Conservation (phyloP, 2,329 filamentous ascomycete genomes). For the Aureobasidium sp. region DNA sequence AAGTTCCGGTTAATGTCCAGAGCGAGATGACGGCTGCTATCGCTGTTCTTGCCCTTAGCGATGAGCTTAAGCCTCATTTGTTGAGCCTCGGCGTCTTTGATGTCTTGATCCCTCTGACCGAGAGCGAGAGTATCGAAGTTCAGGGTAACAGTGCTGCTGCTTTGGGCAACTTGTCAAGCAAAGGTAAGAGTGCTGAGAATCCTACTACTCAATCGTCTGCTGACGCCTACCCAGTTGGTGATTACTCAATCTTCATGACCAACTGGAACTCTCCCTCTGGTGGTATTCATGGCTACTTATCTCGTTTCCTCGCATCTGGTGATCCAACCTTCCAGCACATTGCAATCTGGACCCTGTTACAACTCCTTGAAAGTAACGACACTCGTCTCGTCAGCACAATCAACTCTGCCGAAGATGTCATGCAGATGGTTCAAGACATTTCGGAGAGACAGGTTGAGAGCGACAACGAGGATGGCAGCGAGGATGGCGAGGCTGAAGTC, state of each 20-base stretch:
- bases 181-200: slow-evolving; percentile 55
- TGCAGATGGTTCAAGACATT: slow-evolving; percentile 85
- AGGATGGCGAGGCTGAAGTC: slow-evolving; percentile 87
- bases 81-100: slow-evolving; percentile 92
- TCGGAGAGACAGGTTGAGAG: slow-evolving; percentile 82
- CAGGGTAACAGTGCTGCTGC: slow-evolving; percentile 97
- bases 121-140: slow-evolving; percentile 93
- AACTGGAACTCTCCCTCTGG: slow-evolving; percentile 90
- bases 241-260: slow-evolving; percentile 92
- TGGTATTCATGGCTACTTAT: slow-evolving; percentile 91
- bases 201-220: neutral
- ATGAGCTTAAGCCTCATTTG: slow-evolving; percentile 88
- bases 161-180: slow-evolving; percentile 90
- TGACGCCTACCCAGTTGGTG: slow-evolving; percentile 58
- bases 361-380: slow-evolving; percentile 92
- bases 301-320: slow-evolving; percentile 84
- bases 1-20: slow-evolving; percentile 89
- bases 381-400: slow-evolving; percentile 82
- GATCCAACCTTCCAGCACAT: slow-evolving; percentile 99
- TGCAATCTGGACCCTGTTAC: slow-evolving; percentile 93
- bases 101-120: slow-evolving; percentile 88
- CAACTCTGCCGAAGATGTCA: slow-evolving; percentile 81
- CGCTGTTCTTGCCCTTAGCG: slow-evolving; percentile 87
- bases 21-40: slow-evolving; percentile 99
- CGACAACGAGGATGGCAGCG: slow-evolving; percentile 80